Percentiles rank a stretch among this genome's conserved stretches.
These are phyloP conservation scores for Zygosaccharomyces siamensis DNA, from an alignment of 805 yeast genomes.

Conservation along the genomic window DNA sequence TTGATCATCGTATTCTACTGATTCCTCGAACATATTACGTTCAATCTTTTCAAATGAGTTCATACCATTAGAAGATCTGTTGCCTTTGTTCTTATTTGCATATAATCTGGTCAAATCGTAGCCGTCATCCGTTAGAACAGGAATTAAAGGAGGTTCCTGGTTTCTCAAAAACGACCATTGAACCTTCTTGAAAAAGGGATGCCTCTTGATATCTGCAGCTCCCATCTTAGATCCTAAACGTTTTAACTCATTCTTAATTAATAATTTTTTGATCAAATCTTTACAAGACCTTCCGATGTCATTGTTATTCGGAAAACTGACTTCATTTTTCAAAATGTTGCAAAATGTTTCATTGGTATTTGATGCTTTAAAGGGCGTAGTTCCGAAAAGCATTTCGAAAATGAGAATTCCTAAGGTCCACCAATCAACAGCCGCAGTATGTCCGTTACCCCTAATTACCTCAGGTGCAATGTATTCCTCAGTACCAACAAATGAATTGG, in stretches of 20 bases:
- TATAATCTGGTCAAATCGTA: slow-evolving; percentile 44
- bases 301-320: slow-evolving; percentile 66
- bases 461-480: slow-evolving; percentile 99
- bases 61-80: slow-evolving; percentile 20
- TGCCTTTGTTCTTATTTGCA: slow-evolving; percentile 19
- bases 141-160: slow-evolving; percentile 94
- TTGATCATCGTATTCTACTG: slow-evolving; percentile 34
- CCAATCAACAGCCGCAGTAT: slow-evolving; percentile 98
- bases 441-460: slow-evolving; percentile 95
- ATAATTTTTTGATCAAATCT: slow-evolving; percentile 68
- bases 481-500: slow-evolving; percentile 97
- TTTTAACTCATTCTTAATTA: slow-evolving; percentile 84
- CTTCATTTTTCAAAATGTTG: slow-evolving; percentile 79
- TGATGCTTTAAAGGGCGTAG: slow-evolving; percentile 93
- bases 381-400: slow-evolving; percentile 92
- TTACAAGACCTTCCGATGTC: slow-evolving; percentile 71
- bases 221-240: slow-evolving; percentile 90
- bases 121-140: slow-evolving; percentile 58
- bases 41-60: slow-evolving; percentile 23
- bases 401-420: slow-evolving; percentile 95
- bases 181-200: slow-evolving; percentile 82
- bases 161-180: slow-evolving; percentile 95
- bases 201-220: slow-evolving; percentile 89
- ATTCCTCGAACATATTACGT: slow-evolving; percentile 31
- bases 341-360: slow-evolving; percentile 87